A percentile compares a stretch with the other conserved stretches of the same genome.
Conservation (phyloP, 1,139 yeast species). For the Saccharomyces hybrid region DNA sequence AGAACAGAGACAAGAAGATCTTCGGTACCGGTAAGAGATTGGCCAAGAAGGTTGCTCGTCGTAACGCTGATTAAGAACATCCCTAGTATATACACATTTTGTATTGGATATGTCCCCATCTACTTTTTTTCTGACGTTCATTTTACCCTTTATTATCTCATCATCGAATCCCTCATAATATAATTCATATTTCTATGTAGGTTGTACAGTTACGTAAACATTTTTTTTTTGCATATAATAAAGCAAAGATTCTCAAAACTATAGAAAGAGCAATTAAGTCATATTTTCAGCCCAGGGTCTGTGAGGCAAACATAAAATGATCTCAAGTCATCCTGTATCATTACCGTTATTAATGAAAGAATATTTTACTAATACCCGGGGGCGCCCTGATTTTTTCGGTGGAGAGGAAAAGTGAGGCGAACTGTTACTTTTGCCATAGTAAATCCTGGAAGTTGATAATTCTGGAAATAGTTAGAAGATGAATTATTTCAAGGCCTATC, state of each 20-base stretch:
- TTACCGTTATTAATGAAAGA: too few species aligned
- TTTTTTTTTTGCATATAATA: background rate
- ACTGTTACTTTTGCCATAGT: too few species aligned
- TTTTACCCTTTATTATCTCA: background rate
- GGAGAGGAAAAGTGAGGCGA: background rate
- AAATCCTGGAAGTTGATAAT: too few species aligned
- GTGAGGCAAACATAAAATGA: background rate
- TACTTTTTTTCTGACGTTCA: background rate
- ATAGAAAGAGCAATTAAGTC: background rate
- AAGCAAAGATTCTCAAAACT: background rate
- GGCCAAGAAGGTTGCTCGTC: constrained; percentile 58
- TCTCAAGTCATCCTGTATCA: background rate
- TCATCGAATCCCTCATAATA: background rate
- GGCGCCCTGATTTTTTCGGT: background rate
- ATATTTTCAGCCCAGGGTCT: background rate
- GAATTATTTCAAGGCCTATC: too few species aligned
- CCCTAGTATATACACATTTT: background rate
- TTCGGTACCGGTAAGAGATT: constrained; percentile 96
- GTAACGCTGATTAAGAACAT: constrained; percentile 37
- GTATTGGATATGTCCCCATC: background rate
- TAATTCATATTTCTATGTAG: background rate
- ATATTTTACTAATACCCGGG: background rate
- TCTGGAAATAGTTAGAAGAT: too few species aligned
- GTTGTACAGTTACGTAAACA: background rate
- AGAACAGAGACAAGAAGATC: constrained; percentile 98